Base-by-base conservation (phyloP, 2,329 filamentous ascomycete genomes). In the Lasiodiplodia sp. region DNA sequence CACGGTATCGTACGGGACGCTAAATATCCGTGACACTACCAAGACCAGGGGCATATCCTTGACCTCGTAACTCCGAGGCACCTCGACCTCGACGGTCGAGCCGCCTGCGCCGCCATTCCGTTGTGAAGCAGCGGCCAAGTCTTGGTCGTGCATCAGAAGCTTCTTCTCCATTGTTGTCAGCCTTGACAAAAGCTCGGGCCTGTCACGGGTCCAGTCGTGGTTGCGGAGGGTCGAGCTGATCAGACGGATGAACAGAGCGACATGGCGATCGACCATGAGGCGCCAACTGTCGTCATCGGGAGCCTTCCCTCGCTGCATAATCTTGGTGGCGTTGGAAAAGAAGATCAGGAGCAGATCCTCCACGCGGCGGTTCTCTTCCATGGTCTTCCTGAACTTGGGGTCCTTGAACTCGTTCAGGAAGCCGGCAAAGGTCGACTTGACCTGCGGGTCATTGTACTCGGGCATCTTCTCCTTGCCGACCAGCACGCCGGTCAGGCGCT, bases 11-110 rank as follows among this genome's bases (percentile, higher is more conserved):
- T 91, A 89, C 53, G 90, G 89, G 69, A 95, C 86, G 55, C 91
- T 92, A 80, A 98, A 99, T 71, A 97, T 92, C 74, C 87, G 90
- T 63, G 91, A 92, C 31, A 99, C 94, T 44, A 91, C 88, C 78
- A 96, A 91, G 34, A 97, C 96, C 81, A 97, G 87, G 47, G 91
- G 91, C 96, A 99, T 99, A 77, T 99, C 96, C 80, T 96, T 97
- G 77, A 98, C 91, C 79, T 97, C 93, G 79, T 97, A 93, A 76
- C 90, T 96, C 69, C 96, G 83, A 12, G 95, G 94, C 2, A 94
- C 88, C 68, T 92, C 86, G 25, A 95, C 92, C 79, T 97, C 95
- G 71, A 96, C 86, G 10, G 91, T 92, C 58, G 87, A 88, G 44
- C 89, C 81, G 16, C 89, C 85, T 73, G 82, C 84, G 57, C 85